Evolutionary conservation across 2,329 filamentous ascomycete genomes (phyloP).

Genomic region (Aspergillus quadricinctus): DNA sequence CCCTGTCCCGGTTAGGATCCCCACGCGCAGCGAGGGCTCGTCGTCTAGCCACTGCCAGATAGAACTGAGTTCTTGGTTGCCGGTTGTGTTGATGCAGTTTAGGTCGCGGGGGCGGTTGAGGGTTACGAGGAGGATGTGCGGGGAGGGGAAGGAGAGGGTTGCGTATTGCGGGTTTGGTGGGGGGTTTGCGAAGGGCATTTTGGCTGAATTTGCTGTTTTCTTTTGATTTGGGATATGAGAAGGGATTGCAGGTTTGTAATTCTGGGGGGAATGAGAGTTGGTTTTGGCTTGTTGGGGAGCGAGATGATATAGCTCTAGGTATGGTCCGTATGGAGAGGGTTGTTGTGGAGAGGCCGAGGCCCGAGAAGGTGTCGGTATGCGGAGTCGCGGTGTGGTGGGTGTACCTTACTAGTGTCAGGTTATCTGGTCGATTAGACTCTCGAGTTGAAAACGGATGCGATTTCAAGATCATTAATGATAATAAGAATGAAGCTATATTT

Average conservation of each 20-base stretch:
- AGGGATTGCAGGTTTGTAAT: too few relatives aligned
- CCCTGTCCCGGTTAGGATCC: constrained; percentile 39
- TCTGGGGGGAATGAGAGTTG: not conserved
- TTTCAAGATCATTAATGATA: not conserved
- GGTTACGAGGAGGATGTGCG: constrained; percentile 46
- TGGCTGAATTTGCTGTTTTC: too few relatives aligned
- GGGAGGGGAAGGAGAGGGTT: constrained; percentile 40
- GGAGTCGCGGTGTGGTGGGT: not conserved
- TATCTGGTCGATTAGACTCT: not conserved
- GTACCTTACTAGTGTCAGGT: too few relatives aligned
- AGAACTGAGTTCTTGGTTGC: constrained; percentile 39
- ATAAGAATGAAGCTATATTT: not conserved
- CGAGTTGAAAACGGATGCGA: not conserved
- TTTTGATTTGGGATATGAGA: too few relatives aligned
- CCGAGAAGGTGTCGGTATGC: not conserved
- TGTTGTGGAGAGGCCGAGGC: not conserved
- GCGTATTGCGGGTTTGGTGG: constrained; percentile 30
- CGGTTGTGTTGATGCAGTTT: constrained; percentile 43
- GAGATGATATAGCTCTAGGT: not conserved
- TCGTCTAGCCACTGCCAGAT: constrained; percentile 45
- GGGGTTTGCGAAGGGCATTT: constrained; percentile 27
- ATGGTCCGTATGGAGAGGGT: too few relatives aligned
- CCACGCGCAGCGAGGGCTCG: constrained; percentile 38
- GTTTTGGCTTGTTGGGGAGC: not conserved
- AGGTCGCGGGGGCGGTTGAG: constrained; percentile 41